Percentiles rank a stretch among this genome's conserved stretches.
Evolutionary conservation across 2,329 filamentous ascomycete genomes (phyloP).

Genomic region (Intubia oerlemansii): DNA sequence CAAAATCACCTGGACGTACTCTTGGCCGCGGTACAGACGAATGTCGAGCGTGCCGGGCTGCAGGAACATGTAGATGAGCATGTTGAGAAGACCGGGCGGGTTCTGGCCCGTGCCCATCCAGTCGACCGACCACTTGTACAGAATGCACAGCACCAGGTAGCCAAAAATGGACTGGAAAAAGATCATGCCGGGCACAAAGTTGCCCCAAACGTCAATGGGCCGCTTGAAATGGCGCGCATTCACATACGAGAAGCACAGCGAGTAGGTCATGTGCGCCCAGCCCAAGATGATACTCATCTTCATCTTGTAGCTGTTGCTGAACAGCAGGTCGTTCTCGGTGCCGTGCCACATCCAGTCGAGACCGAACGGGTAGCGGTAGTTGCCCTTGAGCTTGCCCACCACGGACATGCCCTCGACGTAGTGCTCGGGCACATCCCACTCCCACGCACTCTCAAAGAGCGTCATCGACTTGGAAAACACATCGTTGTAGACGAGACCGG

Average conservation of each 20-base stretch:
- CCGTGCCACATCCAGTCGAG: conserved; percentile 95
- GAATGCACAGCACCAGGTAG: conserved; percentile 78
- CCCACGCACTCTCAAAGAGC: conserved; percentile 76
- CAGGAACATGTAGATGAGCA: conserved; percentile 99
- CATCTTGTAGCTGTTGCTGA: conserved; percentile 99
- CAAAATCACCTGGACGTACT: conserved; percentile 51
- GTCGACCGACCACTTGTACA: conserved; percentile 93
- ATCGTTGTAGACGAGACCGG: conserved; percentile 94
- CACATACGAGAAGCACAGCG: conserved; percentile 75
- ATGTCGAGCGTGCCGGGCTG: conserved; percentile 56
- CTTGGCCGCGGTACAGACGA: conserved; percentile 60
- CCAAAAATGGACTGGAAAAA: conserved; percentile 99
- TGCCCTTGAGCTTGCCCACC: conserved; percentile 40
- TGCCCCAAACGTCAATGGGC: conserved; percentile 89
- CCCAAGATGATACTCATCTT: conserved; percentile 96
- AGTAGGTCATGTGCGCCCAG: conserved; percentile 98
- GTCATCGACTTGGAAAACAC: conserved; percentile 87
- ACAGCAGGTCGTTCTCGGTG: conserved; percentile 83
- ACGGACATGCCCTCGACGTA: conserved; percentile 43
- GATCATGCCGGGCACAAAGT: conserved; percentile 95
- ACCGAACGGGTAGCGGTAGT: conserved; percentile 85
- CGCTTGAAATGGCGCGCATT: conserved; percentile 91
- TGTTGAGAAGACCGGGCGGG: conserved; percentile 84
- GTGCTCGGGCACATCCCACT: conserved; percentile 45
- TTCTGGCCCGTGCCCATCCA: conserved; percentile 46